Base-by-base conservation (phyloP, 805 yeast species). In the Clavispora santaluciae region DNA sequence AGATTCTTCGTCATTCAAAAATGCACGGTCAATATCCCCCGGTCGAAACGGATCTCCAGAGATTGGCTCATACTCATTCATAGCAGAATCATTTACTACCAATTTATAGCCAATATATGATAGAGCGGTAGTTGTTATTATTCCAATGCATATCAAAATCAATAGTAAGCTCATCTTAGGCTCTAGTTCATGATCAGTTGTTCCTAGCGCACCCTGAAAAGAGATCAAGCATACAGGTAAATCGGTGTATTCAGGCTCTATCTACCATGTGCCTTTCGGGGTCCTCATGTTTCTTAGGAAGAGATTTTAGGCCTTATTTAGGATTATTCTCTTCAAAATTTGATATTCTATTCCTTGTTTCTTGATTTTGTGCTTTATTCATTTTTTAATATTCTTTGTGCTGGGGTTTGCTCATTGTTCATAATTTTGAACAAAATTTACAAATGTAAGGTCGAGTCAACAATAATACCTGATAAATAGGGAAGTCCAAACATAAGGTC, bases 1-100 rank as follows among this genome's bases (percentile, higher is more conserved):
- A 5, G 65, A 40, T 41, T 66, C 72, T 38, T 67, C 71, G 46
- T 68, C 73, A 42, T 68, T 66, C 18, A 68, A 44, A 43, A 64
- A 68, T 40, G 62, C 73, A 15, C 53, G 56, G 15, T 72, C 73
- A 2, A 67, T 51, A 22, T 56, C 58, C 9, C 42, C 47, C 8
- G 35, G 13, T 8, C 41, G 44, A 22, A 51, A 51, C 2, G 34
- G 17, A 15, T 41, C 49, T 15, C 20, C 31, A 12, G 13, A 5
- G 8, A 28, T 28, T 11, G 31, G 31, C 10, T 28, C 31, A 28
- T 28, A 28, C 5, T 28, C 31, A 16, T 15, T 28, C 8, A 12
- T 15, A 10, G 5, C 16, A 20, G 20, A 5, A 3, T 28, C 31
- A 15, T 13, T 15, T 5, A 10, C 20, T 16, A 28, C 20, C 15